phyloP scores from a whole-genome alignment of 2,329 filamentous ascomycete species.

The Penicillium sp. region DNA sequence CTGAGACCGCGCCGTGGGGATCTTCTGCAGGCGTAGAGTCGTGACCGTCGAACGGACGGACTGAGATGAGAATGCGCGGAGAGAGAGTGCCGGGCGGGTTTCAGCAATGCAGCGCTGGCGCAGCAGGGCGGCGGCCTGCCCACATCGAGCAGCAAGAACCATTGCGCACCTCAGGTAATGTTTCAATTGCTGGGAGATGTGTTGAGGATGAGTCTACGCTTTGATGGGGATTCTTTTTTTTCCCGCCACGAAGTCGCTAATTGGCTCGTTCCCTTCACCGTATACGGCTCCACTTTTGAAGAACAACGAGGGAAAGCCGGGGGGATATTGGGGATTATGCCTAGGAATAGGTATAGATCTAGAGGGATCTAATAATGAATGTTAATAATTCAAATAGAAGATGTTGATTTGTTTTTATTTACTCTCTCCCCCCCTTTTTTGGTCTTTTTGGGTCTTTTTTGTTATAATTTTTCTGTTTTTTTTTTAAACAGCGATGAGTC shows the following conservation, averaged over 20 bases:
- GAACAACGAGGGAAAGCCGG: background rate
- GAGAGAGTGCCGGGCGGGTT: slow-evolving; percentile 36
- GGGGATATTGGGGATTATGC: background rate
- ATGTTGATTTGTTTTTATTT: background rate
- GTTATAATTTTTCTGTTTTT: background rate
- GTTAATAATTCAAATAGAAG: background rate
- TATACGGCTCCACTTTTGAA: slow-evolving; percentile 24
- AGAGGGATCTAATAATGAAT: background rate
- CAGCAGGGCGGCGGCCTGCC: slow-evolving; percentile 44
- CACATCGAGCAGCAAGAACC: slow-evolving; percentile 48
- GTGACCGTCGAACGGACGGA: slow-evolving; percentile 34
- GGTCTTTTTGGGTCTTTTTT: background rate
- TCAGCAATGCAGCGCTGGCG: slow-evolving; percentile 45
- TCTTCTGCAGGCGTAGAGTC: slow-evolving; percentile 39
- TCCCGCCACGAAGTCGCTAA: slow-evolving; percentile 20
- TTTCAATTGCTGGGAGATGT: slow-evolving; percentile 26
- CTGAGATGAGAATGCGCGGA: slow-evolving; percentile 42
- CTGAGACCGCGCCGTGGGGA: slow-evolving; percentile 41
- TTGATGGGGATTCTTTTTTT: slow-evolving; percentile 28
- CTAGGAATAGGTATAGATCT: background rate
- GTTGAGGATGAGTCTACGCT: slow-evolving; percentile 25
- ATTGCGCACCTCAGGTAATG: slow-evolving; percentile 37
- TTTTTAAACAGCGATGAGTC: slow-evolving; percentile 27
- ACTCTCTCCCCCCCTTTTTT: background rate
- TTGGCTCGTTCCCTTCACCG: slow-evolving; percentile 26